Evolutionary conservation across 345 rosid genomes (phyloP).

Genomic region (Salix exigua): DNA sequence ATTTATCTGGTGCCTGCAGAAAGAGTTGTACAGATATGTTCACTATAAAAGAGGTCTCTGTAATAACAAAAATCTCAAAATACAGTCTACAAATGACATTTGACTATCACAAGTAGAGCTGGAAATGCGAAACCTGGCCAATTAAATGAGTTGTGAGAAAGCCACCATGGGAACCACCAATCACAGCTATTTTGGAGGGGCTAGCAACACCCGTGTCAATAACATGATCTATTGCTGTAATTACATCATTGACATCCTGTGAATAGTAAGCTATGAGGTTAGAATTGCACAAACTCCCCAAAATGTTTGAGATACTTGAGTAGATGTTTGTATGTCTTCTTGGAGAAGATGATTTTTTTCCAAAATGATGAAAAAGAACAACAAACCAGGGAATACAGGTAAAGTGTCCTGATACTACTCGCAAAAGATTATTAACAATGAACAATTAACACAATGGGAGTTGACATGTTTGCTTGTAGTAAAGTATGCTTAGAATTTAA

Average conservation of each 20-base stretch:
- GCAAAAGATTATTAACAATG: not conserved
- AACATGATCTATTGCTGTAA: conserved; percentile 69
- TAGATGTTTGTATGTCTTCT: not conserved
- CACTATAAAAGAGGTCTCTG: not conserved
- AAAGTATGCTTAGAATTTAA: too few relatives aligned
- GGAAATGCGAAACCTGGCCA: conserved; percentile 63
- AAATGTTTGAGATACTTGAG: not conserved
- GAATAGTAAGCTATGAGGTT: conserved; percentile 5
- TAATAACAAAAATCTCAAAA: not conserved
- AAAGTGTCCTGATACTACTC: not conserved
- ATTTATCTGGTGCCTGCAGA: conserved; percentile 73
- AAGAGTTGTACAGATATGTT: not conserved
- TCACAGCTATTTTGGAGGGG: conserved; percentile 64
- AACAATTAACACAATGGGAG: not conserved
- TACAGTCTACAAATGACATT: not conserved
- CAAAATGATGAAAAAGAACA: not conserved
- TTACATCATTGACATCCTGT: conserved; percentile 86
- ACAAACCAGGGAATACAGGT: not conserved
- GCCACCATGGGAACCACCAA: conserved; percentile 96
- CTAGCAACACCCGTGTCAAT: conserved; percentile 59
- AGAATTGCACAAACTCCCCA: not conserved
- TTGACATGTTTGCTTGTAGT: too few relatives aligned
- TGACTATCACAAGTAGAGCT: not conserved
- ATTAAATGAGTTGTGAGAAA: conserved; percentile 86
- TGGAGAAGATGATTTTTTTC: not conserved